Base-by-base conservation (phyloP, 2,329 filamentous ascomycete genomes). In the Colletotrichum gigasporum region DNA sequence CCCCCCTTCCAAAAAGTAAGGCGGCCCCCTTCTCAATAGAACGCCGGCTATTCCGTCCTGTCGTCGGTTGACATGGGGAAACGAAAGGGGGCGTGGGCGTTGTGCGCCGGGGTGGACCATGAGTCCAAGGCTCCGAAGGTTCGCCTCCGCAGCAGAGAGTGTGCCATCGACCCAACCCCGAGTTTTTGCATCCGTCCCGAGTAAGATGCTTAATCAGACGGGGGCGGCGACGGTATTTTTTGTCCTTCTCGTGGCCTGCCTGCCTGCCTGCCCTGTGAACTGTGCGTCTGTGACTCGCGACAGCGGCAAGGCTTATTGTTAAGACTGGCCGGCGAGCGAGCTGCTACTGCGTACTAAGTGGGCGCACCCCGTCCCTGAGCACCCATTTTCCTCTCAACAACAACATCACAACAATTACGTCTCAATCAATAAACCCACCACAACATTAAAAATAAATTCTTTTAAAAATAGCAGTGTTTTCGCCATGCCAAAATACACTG, bases 161-260 rank as follows among this genome's bases (percentile, higher is more conserved):
- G 35, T 34, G 55, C 47, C 35, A 24, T 60, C 47, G 41, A 24
- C 41, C 28, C 30, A 41, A 30, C 12, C 44, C 34, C 53, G 34
- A 44, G 7, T 57, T 45, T 45, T 24, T 44, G 28, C 37, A 16
- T 52, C 55, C 47, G 60, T 60, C 55, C 47, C 39, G 30, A 53
- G 32, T 42, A 53, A 53, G 55, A 53, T 60, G 47, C 55, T 60
- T 63, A 53, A 60, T 60, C 60, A 30, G 60, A 63, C 47, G 41
- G 55, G 41, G 55, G 32, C 16, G 28, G 9, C 12, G n/a, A n/a
- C n/a, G n/a, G n/a, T n/a, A n/a, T 18, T 28, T 20, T 26, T 22
- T 16, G 32, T 32, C 30, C 35, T 24, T 22, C 24, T 51, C 26
- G 22, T 52, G 8, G 18, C n/a, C n/a, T n/a, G n/a, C n/a, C n/a